Evolutionary conservation across 2,329 filamentous ascomycete genomes (phyloP).

Genomic region (Aspergillus phoenicis): DNA sequence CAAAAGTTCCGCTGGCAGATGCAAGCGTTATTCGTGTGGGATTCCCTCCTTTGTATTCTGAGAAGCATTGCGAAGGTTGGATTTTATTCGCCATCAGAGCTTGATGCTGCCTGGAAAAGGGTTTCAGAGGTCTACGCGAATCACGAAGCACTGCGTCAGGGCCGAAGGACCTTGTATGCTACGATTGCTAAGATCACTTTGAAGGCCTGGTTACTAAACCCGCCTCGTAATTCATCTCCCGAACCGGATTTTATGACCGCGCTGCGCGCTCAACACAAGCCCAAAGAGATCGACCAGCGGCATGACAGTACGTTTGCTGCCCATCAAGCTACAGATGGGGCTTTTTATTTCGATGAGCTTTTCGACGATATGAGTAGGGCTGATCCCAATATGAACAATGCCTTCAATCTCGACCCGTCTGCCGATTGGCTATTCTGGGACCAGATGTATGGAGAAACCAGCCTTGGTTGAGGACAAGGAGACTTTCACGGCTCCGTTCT

Average conservation of each 20-base stretch:
- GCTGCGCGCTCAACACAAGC: background rate
- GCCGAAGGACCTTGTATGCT: background rate
- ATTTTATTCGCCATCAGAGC: conserved; percentile 27
- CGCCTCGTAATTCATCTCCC: background rate
- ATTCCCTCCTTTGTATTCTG: conserved; percentile 52
- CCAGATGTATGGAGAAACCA: no score
- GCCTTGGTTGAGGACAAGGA: no score
- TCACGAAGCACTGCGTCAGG: background rate
- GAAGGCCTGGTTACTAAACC: conserved; percentile 16
- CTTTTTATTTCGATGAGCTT: no score
- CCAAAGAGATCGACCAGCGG: no score
- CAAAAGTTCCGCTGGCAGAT: conserved; percentile 48
- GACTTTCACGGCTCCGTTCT: no score
- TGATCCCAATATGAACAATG: no score
- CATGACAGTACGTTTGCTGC: no score
- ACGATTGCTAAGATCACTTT: conserved; percentile 10
- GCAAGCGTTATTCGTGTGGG: conserved; percentile 52
- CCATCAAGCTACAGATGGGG: no score
- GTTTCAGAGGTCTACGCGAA: background rate
- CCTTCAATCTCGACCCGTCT: no score
- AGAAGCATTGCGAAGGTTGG: conserved; percentile 36
- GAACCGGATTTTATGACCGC: conserved; percentile 18
- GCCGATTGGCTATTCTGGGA: no score
- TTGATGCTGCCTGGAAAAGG: background rate
- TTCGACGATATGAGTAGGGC: no score